Base-by-base conservation (phyloP, 805 yeast genomes). In the Novakomyces olei region DNA sequence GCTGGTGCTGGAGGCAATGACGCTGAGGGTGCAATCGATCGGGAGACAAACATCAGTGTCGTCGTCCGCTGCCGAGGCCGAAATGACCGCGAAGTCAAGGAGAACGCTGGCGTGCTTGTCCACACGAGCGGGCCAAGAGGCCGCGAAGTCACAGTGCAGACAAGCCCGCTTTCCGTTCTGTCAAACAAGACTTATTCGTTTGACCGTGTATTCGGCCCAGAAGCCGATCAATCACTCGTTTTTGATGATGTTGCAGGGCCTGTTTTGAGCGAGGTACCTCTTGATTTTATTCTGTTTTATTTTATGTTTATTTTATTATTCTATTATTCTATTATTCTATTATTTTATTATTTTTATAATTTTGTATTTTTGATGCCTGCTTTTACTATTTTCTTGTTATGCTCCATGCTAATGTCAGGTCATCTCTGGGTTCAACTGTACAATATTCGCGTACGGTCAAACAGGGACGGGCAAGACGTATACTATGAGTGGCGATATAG, bases 121-220 rank as follows among this genome's bases (percentile, higher is more conserved):
- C 62, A 68, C 12, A 64, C 67, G 8, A 53, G 59, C 1, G 62
- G 63, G 27, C 53, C 53, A 12, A 53, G 55, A 19, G 64, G 63
- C 3, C 53, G 56, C 30, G 71, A 65, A 39, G 63, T 69, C 5
- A 49, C 63, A 0, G 52, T 69, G 12, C 58, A 61, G 28, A 54
- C 65, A 1, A 60, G 59, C 3, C 52, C 56, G 5, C 42, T 44
- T 37, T 42, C 43, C 31, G 27, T 39, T 39, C 22, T 46, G 26
- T 41, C 45, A 33, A 43, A 44, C 9, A 72, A 69, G 46, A 65
- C 73, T 1, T 81, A 73, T 48, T 57, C 64, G 5, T 73, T 80
- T 32, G 93, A 80, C 49, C 70, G 68, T 34, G 88, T 77, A 0
- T 79, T 74, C 50, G 92, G 92, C 1, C 72, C 91, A 1, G 72